Base-by-base conservation (phyloP, 768 basidiomycete genomes). In the Leccinum variicolor region DNA sequence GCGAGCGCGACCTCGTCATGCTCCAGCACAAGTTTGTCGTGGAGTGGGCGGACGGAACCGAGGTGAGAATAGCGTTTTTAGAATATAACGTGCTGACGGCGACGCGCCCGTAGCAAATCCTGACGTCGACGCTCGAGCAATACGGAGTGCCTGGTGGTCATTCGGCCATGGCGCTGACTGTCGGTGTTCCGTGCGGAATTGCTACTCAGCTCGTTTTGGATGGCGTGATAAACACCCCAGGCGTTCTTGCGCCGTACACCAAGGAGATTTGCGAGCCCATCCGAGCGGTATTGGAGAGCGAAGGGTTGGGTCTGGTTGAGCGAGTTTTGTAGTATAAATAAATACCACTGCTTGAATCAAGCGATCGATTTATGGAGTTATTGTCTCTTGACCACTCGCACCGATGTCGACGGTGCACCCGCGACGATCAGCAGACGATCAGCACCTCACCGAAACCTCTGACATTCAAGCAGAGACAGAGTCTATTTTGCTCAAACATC, bases 21-120 rank as follows among this genome's bases (percentile, higher is more conserved):
- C 85, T 99, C 54, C 96, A 98, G 76, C 96, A 99, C 83, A 96
- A 95, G 79, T 98, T 99, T 70, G 76, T 92, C 64, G 87, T 98
- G 36, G 87, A 94, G 70, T 90, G 89, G 83, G 79, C 82, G 33
- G 92, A 98, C 67, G 94, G 96, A 49, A 81, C 75, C 50, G 77
- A 82, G 75, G 88, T 86, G 59, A 52, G 81, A 64, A 48, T 34
- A 11, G 11, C 26, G 15, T 21, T 55, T 21, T 55, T 9, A 23
- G 21, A 17, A 59, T 13, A 41, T 33, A n/a, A n/a, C 13, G 41
- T 46, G 28, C 57, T 31, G 59, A 64, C 52, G 8, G 50, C 45
- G 41, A 39, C 49, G 5, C 19, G 28, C 53, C 26, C 31, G 9
- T 58, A 89, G 88, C 84, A 94, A 77, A 93, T 84, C 28, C 75